A percentile compares a stretch with the other conserved stretches of the same genome.
phyloP scores from a whole-genome alignment of 2,329 filamentous ascomycete genomes.

The Ambrosiella cleistominuta region DNA sequence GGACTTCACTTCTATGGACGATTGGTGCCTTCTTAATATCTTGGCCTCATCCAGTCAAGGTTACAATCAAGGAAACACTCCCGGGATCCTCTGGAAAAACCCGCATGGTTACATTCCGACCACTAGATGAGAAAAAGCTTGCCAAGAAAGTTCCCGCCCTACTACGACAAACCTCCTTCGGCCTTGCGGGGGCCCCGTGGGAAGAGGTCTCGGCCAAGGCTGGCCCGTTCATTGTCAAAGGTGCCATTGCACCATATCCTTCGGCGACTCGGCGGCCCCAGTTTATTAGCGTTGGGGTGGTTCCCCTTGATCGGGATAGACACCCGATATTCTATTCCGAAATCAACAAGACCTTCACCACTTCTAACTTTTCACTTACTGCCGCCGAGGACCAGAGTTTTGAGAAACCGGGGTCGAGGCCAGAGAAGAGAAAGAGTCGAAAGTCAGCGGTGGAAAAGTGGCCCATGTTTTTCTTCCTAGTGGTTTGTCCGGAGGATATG shows the following conservation, averaged over 20 bases:
- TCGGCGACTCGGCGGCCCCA: constrained; percentile 56
- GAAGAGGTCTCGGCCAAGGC: constrained; percentile 51
- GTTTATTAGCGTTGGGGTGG: constrained; percentile 64
- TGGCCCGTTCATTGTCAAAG: constrained; percentile 42
- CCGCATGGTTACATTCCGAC: background rate
- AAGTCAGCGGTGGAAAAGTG: constrained; percentile 57
- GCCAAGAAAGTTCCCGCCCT: constrained; percentile 26
- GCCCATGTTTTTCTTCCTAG: constrained; percentile 76
- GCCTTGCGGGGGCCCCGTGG: constrained; percentile 44
- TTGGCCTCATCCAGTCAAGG: constrained; percentile 38
- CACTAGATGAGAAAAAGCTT: constrained; percentile 2
- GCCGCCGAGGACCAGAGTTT: constrained; percentile 27
- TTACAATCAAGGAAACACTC: constrained; percentile 31
- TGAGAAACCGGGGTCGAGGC: constrained; percentile 20
- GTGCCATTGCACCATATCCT: constrained; percentile 54
- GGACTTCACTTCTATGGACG: constrained; percentile 41
- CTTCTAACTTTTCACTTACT: constrained; percentile 56
- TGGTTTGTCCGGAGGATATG: constrained; percentile 25
- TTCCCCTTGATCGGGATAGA: constrained; percentile 40
- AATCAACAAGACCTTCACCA: constrained; percentile 58
- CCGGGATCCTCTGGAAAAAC: background rate
- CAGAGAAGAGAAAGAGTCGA: constrained; percentile 27
- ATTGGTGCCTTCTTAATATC: constrained; percentile 52
- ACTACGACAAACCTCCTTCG: constrained; percentile 47
- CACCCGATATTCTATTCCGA: constrained; percentile 56